Evolutionary conservation across 179 eudicot species (phyloP), one percentile per base, ranked within the genome.

Genomic region (Beta macrorhiza): DNA sequence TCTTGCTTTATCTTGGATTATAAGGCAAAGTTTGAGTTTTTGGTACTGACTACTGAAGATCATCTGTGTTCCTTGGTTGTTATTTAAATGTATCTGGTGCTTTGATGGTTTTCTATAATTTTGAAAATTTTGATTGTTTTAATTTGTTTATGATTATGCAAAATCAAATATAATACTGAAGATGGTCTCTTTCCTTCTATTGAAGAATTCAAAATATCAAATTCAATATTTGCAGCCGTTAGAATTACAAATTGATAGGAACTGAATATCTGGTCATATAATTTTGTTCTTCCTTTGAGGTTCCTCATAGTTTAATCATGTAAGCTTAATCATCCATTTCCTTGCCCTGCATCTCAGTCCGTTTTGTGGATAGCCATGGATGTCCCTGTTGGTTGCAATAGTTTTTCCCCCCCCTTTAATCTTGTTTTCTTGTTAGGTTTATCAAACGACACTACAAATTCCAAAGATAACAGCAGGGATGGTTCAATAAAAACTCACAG

Each of bases 391-490:
- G 44, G 7, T 75, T 32, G 53, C 8, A 49, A 6, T 49, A 49
- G 9, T 63, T 5, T 5, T 74, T 51, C 20, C 25, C n/a, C 25
- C 32, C 45, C 42, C 57, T 10, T n/a, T 55, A 25, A 37, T 55
- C 45, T 76, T 37, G 7, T 20, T 53, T 37, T 76, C 77, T 14
- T 84, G 77, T 72, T 85, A 93, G 94, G 91, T 78, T 90, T 88
- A 68, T 87, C 94, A 53, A 68, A 83, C 80, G 93, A 89, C 87
- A 82, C 85, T 19, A 59, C 89, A 53, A 80, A 81, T 62, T 49
- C 93, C 63, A 84, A 85, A 82, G 78, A 58, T 68, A 80, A 81
- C 19, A 59, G 47, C 51, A 84, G 61, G 32, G 86, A 79, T 62
- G 80, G 81, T 72, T 76, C 84, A 44, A 42, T 79, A 57, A 74